phyloP scores from a whole-genome alignment of 2,329 filamentous ascomycete species.

The Zelopaecilomyces penicillatus region DNA sequence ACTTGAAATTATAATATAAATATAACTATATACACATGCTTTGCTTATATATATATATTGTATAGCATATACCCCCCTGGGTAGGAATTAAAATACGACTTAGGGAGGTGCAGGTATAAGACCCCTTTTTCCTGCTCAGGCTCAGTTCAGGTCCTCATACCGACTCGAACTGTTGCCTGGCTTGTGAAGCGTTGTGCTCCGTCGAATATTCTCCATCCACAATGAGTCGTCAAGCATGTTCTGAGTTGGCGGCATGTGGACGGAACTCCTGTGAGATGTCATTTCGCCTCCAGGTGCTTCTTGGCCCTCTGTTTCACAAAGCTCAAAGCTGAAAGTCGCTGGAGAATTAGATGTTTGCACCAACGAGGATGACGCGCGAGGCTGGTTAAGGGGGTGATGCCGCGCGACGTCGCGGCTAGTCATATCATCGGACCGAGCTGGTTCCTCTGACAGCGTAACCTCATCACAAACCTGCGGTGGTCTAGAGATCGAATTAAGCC shows the following conservation, averaged over 20 bases:
- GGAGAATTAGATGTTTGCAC: too few relatives aligned
- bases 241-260: slow-evolving; percentile 70
- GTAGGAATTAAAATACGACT: neutral
- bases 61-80: neutral
- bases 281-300: slow-evolving; percentile 10
- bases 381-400: slow-evolving; percentile 42
- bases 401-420: slow-evolving; percentile 23
- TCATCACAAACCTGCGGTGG: slow-evolving; percentile 2
- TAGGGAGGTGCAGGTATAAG: neutral
- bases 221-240: slow-evolving; percentile 81
- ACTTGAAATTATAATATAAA: neutral
- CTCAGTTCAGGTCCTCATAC: slow-evolving; percentile 20
- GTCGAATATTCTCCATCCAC: slow-evolving; percentile 87
- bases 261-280: slow-evolving; percentile 44
- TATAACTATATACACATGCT: slow-evolving; percentile 2
- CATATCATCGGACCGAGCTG: slow-evolving; percentile 30
- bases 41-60: neutral
- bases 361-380: slow-evolving; percentile 34
- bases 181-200: slow-evolving; percentile 66
- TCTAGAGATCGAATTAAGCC: neutral
- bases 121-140: neutral
- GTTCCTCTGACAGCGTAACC: slow-evolving; percentile 1
- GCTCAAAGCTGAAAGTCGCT: slow-evolving; percentile 48
- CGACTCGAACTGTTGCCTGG: slow-evolving; percentile 29
- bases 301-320: slow-evolving; percentile 36